Evolutionary conservation across 2,329 filamentous ascomycete genomes (phyloP).

Genomic region (Hymenoscyphus albidus): DNA sequence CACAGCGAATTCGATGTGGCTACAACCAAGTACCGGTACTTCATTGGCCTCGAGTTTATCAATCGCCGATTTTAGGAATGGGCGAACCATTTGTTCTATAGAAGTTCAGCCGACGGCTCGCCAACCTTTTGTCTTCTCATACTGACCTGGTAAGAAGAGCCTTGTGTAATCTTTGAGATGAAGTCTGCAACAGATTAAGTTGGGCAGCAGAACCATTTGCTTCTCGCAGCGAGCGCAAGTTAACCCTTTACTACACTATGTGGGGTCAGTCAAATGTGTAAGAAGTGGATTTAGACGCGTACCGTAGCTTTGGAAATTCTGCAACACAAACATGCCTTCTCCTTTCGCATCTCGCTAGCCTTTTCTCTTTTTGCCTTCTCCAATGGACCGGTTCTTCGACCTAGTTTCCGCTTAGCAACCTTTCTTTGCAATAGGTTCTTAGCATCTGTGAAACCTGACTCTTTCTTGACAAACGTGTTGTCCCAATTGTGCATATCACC

Average conservation of each 20-base stretch:
- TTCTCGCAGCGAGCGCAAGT: background rate
- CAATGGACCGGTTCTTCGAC: background rate
- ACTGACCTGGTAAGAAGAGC: background rate
- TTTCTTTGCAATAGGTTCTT: background rate
- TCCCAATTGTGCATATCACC: background rate
- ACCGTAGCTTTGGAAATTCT: background rate
- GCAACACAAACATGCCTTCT: background rate
- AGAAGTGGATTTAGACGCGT: background rate
- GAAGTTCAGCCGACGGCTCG: background rate
- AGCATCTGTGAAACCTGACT: background rate
- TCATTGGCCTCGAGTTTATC: background rate
- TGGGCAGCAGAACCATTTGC: background rate
- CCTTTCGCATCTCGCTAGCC: background rate
- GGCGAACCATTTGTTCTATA: background rate
- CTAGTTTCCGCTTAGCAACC: background rate
- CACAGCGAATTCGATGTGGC: background rate
- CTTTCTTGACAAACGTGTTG: background rate
- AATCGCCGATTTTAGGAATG: background rate
- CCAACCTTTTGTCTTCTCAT: background rate
- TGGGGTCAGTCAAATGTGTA: background rate
- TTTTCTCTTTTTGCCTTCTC: background rate
- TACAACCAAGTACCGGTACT: background rate
- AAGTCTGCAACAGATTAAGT: background rate
- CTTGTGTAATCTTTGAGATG: background rate
- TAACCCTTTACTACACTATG: background rate